These are phyloP conservation scores for Ramularia collo-cygni DNA, from an alignment of 2,329 filamentous ascomycete genomes.

Conservation along the genomic window DNA sequence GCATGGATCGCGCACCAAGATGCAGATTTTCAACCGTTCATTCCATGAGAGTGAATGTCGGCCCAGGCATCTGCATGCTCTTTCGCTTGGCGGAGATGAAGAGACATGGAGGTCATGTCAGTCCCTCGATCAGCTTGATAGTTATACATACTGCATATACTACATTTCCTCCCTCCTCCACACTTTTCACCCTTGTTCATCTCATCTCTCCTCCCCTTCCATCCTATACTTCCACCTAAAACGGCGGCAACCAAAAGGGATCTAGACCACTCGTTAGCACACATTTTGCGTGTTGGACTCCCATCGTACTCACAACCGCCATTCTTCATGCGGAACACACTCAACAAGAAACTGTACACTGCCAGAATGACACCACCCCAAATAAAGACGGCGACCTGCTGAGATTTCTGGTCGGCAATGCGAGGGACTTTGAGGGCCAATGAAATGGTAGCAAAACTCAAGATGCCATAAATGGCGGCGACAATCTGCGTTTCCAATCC, in stretches of 20 bases:
- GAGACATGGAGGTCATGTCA: too few species aligned
- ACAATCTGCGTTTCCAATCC: constrained; percentile 94
- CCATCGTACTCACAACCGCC: constrained; percentile 50
- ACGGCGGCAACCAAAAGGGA: constrained; percentile 88
- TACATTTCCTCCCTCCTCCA: too few species aligned
- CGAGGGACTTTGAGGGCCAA: constrained; percentile 89
- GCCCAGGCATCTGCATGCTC: too few species aligned
- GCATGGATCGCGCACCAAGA: too few species aligned
- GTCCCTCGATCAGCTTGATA: too few species aligned
- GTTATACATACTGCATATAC: too few species aligned
- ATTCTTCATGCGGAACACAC: constrained; percentile 91
- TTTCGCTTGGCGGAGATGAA: too few species aligned
- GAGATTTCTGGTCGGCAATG: constrained; percentile 66
- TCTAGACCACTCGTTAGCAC: constrained; percentile 32
- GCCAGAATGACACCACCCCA: constrained; percentile 73
- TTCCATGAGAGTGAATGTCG: too few species aligned
- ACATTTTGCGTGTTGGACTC: too few species aligned
- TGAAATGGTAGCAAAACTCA: constrained; percentile 87
- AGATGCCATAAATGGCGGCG: constrained; percentile 75
- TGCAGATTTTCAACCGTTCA: too few species aligned
- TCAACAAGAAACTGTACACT: constrained; percentile 90
- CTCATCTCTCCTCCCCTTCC: not conserved
- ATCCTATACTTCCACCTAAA: constrained; percentile 45
- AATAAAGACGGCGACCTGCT: constrained; percentile 73
- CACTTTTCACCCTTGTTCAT: too few species aligned